These are phyloP conservation scores for Cystobasidium sp. DNA, from an alignment of 1,284 basidiomycete genomes.

Conservation along the genomic window DNA sequence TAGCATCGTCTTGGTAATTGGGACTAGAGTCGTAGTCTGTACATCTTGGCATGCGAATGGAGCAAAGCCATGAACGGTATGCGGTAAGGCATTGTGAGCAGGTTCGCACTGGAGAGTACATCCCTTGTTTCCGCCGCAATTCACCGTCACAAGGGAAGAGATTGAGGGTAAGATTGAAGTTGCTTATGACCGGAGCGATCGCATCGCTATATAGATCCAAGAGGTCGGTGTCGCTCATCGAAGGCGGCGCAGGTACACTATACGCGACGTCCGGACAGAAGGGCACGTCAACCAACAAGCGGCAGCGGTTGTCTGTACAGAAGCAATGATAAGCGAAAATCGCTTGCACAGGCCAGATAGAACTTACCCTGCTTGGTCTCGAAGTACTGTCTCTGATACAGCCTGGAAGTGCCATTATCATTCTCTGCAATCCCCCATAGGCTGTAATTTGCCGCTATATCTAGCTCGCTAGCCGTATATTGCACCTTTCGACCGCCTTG, in stretches of 20 bases:
- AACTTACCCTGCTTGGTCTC: slow-evolving; percentile 54
- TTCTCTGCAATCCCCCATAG: slow-evolving; percentile 55
- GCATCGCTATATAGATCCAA: slow-evolving; percentile 53
- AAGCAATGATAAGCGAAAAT: neutral
- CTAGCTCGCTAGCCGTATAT: slow-evolving; percentile 51
- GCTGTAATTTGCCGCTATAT: slow-evolving; percentile 56
- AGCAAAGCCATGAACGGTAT: slow-evolving; percentile 58
- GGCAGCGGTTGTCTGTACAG: slow-evolving; percentile 54
- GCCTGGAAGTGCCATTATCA: slow-evolving; percentile 33
- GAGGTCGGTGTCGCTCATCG: slow-evolving; percentile 52
- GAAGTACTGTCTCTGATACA: slow-evolving; percentile 48
- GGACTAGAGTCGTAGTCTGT: slow-evolving; percentile 49
- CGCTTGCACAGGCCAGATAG: neutral
- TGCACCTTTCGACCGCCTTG: slow-evolving; percentile 51
- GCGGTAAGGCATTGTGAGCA: slow-evolving; percentile 57
- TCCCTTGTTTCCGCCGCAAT: slow-evolving; percentile 51
- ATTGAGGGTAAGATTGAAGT: slow-evolving; percentile 57
- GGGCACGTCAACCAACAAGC: slow-evolving; percentile 56
- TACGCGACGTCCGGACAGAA: slow-evolving; percentile 59
- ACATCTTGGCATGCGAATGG: slow-evolving; percentile 58
- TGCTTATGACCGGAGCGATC: slow-evolving; percentile 54
- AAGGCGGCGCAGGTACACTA: slow-evolving; percentile 56
- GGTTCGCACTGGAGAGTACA: slow-evolving; percentile 57
- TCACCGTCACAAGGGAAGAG: slow-evolving; percentile 57
- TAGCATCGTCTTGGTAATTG: slow-evolving; percentile 47